Evolutionary conservation across 768 basidiomycete species (phyloP), one percentile per base, ranked within the genome.

Genomic region (Russula compacta): DNA sequence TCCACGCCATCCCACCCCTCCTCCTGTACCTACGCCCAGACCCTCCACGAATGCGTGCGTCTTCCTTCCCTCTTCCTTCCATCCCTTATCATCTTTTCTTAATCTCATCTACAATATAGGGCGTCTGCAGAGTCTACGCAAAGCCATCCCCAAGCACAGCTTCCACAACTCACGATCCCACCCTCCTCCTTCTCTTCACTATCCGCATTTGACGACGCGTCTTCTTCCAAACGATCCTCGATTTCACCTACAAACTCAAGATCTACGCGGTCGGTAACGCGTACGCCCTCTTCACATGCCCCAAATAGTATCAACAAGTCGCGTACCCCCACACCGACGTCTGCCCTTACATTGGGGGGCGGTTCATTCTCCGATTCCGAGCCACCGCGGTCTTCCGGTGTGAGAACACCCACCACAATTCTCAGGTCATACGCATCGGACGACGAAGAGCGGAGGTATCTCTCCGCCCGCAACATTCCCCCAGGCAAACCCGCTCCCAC

Each of bases 401-500:
- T 36, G 6, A 47, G 61, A 29, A 57, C 54, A 9, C 60, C 63
- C 2, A 53, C 55, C 9, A n/a, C 44, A 1, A 19, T 52, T 52
- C 53, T 62, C 56, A 56, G 55, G 10, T 57, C 60, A 9, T 63
- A 63, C 11, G 60, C 60, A 3, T 63, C 63, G 21, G 63, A 64
- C 33, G 63, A 64, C 5, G 63, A 64, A 12, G 60, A 63, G 35
- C 55, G 55, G 7, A 44, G 38, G 39, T 64, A 53, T 53, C 54
- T 64, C 17, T 43, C 63, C 12, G 21, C 63, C n/a, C 63, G 63
- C 6, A 48, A n/a, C 51, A 42, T 64, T 0, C 63, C 63, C 12
- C 63, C 63, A 0, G n/a, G 60, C 33, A 64, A 63, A 32, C 63
- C 63, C 14, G 54, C 63, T 47, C 63, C 63, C 17, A 64, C 63